A percentile compares a stretch with the other conserved stretches of the same genome.
phyloP scores from a whole-genome alignment of 176 grass and related monocot species.

The Triticum turgidum region DNA sequence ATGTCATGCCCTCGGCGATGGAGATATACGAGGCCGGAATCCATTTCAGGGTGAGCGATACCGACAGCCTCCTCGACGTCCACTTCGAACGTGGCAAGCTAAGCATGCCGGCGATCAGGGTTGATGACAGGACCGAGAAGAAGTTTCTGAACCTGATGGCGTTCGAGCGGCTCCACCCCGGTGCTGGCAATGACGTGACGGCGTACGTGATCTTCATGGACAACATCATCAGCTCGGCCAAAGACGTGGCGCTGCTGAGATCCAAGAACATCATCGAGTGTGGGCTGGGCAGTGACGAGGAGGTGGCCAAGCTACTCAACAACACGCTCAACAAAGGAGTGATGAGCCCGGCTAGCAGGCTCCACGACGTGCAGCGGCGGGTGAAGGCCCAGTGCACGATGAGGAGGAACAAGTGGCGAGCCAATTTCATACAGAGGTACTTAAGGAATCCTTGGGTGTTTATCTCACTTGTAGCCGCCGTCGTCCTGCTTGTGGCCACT shows the following conservation, averaged over 20 bases:
- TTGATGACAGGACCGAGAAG: constrained; percentile 35
- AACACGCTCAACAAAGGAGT: not conserved
- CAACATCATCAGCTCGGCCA: constrained; percentile 37
- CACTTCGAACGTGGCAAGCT: not conserved
- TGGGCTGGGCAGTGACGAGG: not conserved
- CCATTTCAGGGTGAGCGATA: constrained; percentile 30
- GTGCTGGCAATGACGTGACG: not conserved
- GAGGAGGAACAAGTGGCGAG: constrained; percentile 19
- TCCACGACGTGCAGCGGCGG: not conserved
- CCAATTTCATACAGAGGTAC: constrained; percentile 20
- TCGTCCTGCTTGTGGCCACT: constrained; percentile 19
- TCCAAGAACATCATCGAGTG: not conserved
- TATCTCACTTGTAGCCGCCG: constrained; percentile 19
- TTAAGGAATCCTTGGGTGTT: constrained; percentile 36
- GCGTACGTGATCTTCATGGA: constrained; percentile 58
- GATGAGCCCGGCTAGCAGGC: not conserved
- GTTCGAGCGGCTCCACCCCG: not conserved
- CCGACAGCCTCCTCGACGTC: not conserved
- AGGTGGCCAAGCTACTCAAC: constrained; percentile 1
- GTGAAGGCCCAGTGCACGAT: not conserved
- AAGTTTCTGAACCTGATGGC: constrained; percentile 43
- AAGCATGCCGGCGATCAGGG: not conserved
- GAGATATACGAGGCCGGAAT: constrained; percentile 54
- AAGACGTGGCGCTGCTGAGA: constrained; percentile 47
- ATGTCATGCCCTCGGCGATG: constrained; percentile 5